Percentiles rank a stretch among this genome's conserved stretches.
phyloP scores from a whole-genome alignment of 1,284 basidiomycete genomes.

The Irpex sp. region DNA sequence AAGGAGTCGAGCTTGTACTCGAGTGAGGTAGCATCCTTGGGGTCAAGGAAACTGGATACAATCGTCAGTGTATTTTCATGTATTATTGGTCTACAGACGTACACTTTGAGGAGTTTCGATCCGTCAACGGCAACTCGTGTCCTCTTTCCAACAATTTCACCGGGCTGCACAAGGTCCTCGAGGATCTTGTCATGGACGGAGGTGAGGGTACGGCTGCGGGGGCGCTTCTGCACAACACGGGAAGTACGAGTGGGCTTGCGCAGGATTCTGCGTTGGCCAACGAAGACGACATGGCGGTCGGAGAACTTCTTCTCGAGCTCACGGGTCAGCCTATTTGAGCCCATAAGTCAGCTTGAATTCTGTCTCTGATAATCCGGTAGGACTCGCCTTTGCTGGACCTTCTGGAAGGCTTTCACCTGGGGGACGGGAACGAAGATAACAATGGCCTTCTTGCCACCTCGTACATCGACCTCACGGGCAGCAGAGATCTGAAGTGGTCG shows the following conservation, averaged over 20 bases:
- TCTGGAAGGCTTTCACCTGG: slow-evolving; percentile 98
- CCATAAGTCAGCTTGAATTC: not conserved
- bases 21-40: slow-evolving; percentile 96
- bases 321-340: slow-evolving; percentile 77
- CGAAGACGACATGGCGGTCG: slow-evolving; percentile 97
- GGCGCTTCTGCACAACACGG: slow-evolving; percentile 93
- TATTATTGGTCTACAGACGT: slow-evolving; percentile 34
- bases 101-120: slow-evolving; percentile 94
- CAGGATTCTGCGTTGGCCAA: slow-evolving; percentile 98
- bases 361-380: slow-evolving; percentile 13
- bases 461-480: slow-evolving; percentile 98
- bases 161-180: slow-evolving; percentile 98
- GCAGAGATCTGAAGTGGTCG: slow-evolving; percentile 96
- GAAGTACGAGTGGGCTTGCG: slow-evolving; percentile 95
- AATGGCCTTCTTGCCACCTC: slow-evolving; percentile 99
- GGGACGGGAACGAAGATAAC: slow-evolving; percentile 98
- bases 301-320: slow-evolving; percentile 99
- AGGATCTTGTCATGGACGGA: slow-evolving; percentile 97
- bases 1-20: slow-evolving; percentile 99
- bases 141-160: slow-evolving; percentile 98
- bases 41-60: slow-evolving; percentile 83
- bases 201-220: slow-evolving; percentile 95
- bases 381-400: slow-evolving; percentile 92
- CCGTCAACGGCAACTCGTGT: slow-evolving; percentile 90
- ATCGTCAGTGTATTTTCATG: slow-evolving; percentile 9